phyloP scores from a whole-genome alignment of 805 yeast genomes.

The Teunomyces cretensis region DNA sequence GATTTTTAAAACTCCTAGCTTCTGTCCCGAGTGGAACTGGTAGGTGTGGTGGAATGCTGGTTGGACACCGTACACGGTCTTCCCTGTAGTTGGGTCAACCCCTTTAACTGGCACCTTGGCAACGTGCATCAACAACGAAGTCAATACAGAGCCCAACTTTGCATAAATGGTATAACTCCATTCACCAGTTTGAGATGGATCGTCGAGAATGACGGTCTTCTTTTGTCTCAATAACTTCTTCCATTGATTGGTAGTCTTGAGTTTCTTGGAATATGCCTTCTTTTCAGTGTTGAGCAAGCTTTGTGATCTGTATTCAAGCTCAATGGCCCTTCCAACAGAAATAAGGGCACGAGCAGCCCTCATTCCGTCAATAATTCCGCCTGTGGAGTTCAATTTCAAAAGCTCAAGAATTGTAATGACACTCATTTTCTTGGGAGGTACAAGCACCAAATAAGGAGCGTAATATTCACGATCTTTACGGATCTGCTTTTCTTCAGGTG shows the following conservation, averaged over 20 bases:
- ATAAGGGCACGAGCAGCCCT: constrained; percentile 79
- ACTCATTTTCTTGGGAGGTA: constrained; percentile 77
- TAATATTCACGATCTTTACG: constrained; percentile 52
- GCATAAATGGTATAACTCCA: constrained; percentile 37
- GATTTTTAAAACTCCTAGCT: constrained; percentile 75
- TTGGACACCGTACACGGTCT: constrained; percentile 64
- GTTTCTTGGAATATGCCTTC: constrained; percentile 41
- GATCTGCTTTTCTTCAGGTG: constrained; percentile 20
- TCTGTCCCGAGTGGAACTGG: constrained; percentile 75
- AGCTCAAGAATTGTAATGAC: constrained; percentile 83
- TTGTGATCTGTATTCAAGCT: constrained; percentile 78
- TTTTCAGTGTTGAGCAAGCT: constrained; percentile 57
- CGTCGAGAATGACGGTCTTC: constrained; percentile 9
- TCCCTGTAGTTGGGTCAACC: constrained; percentile 74
- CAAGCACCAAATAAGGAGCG: constrained; percentile 75
- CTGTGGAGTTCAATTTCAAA: constrained; percentile 68
- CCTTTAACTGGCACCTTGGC: constrained; percentile 82
- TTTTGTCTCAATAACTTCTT: constrained; percentile 40
- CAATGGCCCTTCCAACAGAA: constrained; percentile 80
- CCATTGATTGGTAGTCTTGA: constrained; percentile 48
- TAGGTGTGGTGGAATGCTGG: constrained; percentile 92
- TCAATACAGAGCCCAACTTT: constrained; percentile 77
- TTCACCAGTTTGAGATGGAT: constrained; percentile 12
- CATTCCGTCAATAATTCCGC: constrained; percentile 78
- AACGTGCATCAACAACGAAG: constrained; percentile 72